A percentile compares a stretch with the other conserved stretches of the same genome.
phyloP scores from a whole-genome alignment of 106 monocot genomes.

The Gastrodia elata region DNA sequence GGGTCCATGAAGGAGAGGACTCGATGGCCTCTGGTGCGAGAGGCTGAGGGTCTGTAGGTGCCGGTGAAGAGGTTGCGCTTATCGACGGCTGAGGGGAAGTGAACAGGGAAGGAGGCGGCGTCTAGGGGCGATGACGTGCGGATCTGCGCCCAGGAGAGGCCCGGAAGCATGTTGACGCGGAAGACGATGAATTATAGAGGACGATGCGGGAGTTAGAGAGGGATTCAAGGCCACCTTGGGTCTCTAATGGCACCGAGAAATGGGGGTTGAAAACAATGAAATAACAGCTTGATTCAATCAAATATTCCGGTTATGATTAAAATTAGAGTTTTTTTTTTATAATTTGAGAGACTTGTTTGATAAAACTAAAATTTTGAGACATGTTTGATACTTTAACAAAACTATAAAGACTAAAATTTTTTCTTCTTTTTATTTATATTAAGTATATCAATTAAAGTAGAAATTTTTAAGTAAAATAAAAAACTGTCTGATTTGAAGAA shows the following conservation, averaged over 20 bases:
- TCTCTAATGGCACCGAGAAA: constrained; percentile 32
- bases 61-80: constrained; percentile 90
- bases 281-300: too few species aligned
- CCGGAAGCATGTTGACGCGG: constrained; percentile 85
- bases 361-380: too few species aligned
- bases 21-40: constrained; percentile 72
- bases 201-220: constrained; percentile 56
- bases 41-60: constrained; percentile 73
- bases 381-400: too few species aligned
- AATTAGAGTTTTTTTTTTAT: too few species aligned
- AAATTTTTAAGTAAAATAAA: too few species aligned
- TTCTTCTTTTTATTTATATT: too few species aligned
- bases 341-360: too few species aligned
- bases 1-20: constrained; percentile 82
- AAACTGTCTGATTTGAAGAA: too few species aligned
- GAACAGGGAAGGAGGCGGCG: constrained; percentile 68
- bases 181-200: constrained; percentile 54
- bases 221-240: constrained; percentile 62
- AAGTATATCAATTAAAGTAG: too few species aligned
- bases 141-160: constrained; percentile 56
- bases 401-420: too few species aligned
- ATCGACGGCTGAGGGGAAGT: constrained; percentile 73
- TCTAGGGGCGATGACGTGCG: constrained; percentile 72
- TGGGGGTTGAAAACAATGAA: too few species aligned
- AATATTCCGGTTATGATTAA: too few species aligned